Percentiles rank a stretch among this genome's conserved stretches.
phyloP scores from a whole-genome alignment of 1,284 basidiomycete species.

The Cerrena zonata region DNA sequence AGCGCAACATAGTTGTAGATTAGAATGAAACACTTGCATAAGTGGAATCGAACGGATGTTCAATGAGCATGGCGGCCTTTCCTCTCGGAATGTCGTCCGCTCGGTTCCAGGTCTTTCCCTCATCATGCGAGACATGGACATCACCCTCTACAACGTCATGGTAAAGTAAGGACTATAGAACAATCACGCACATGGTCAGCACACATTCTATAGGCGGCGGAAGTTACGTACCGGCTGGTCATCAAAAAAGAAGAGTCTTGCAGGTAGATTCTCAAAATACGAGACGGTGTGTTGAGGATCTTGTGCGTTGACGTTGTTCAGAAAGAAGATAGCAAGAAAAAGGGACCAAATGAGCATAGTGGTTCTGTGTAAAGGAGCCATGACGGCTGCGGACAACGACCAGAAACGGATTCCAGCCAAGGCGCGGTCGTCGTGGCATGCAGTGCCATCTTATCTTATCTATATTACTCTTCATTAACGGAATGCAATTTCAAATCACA shows the following conservation, averaged over 20 bases:
- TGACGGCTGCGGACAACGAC: conserved; percentile 15
- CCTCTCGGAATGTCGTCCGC: conserved; percentile 62
- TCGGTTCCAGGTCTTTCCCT: conserved; percentile 77
- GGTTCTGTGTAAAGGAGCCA: conserved; percentile 34
- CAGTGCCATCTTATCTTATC: neutral
- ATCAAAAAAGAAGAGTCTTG: conserved; percentile 87
- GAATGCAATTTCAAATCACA: no score
- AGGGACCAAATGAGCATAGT: conserved; percentile 31
- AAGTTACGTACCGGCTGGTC: conserved; percentile 65
- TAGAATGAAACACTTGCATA: conserved; percentile 15
- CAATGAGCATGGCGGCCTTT: conserved; percentile 68
- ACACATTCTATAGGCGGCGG: neutral
- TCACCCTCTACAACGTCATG: conserved; percentile 70
- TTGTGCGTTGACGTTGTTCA: conserved; percentile 31
- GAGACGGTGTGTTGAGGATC: conserved; percentile 35
- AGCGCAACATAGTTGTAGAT: neutral
- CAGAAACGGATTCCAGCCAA: neutral
- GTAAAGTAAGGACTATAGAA: conserved; percentile 66
- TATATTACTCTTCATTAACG: no score
- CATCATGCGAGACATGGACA: conserved; percentile 80
- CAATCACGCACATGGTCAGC: conserved; percentile 8
- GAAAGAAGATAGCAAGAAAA: conserved; percentile 21
- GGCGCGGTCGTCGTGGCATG: neutral
- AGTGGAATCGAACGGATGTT: conserved; percentile 78
- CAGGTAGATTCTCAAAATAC: conserved; percentile 70